phyloP scores from a whole-genome alignment of 306 rosid genomes.

The Sicyos baderoa region DNA sequence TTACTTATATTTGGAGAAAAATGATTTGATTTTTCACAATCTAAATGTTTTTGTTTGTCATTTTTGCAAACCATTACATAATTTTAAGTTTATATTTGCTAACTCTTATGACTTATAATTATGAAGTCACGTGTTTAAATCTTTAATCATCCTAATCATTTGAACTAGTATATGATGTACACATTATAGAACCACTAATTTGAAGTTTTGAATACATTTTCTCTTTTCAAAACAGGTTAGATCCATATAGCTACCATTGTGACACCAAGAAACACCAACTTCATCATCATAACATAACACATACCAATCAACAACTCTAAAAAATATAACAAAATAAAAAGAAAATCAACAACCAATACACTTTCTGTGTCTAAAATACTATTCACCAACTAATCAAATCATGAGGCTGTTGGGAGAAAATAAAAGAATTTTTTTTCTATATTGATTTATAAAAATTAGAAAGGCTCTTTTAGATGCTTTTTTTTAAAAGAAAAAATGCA shows the following conservation, averaged over 20 bases:
- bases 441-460: too few species aligned
- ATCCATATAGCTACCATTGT: neutral
- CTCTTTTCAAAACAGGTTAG: neutral
- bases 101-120: too few species aligned
- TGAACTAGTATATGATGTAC: too few species aligned
- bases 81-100: neutral
- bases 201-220: neutral
- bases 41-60: too few species aligned
- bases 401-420: conserved; percentile 7
- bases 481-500: too few species aligned
- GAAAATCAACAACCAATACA: neutral
- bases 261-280: neutral
- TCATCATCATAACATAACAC: neutral
- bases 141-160: too few species aligned
- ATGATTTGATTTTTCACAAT: too few species aligned
- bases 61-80: too few species aligned
- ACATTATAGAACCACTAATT: neutral
- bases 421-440: too few species aligned
- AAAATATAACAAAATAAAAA: neutral
- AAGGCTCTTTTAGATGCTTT: too few species aligned
- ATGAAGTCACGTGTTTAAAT: too few species aligned
- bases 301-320: neutral
- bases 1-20: too few species aligned
- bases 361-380: neutral
- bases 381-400: conserved; percentile 1